phyloP scores from a whole-genome alignment of 345 rosid species.

The Streptanthus diversifolius region DNA sequence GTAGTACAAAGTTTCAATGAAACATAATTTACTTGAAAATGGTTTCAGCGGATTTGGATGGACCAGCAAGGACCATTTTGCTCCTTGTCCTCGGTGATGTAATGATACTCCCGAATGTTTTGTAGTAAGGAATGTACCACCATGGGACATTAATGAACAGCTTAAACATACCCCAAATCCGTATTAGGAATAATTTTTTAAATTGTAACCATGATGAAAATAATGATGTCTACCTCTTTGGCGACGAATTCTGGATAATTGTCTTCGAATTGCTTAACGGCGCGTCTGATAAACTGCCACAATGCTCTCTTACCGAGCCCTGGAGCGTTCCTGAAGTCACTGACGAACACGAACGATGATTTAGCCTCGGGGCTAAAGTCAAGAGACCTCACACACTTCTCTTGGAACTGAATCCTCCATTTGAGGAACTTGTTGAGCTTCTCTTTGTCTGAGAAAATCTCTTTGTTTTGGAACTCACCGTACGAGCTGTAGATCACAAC shows the following conservation, averaged over 20 bases:
- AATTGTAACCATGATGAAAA: not conserved
- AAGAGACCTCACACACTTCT: conserved; percentile 73
- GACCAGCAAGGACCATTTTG: conserved; percentile 84
- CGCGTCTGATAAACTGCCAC: conserved; percentile 67
- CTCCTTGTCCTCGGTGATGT: conserved; percentile 91
- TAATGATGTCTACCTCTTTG: conserved; percentile 54
- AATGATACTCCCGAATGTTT: conserved; percentile 65
- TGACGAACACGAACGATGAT: conserved; percentile 67
- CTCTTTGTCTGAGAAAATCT: conserved; percentile 63
- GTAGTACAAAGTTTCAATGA: not conserved
- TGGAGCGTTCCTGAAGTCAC: conserved; percentile 82
- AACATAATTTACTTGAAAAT: conserved; percentile 68
- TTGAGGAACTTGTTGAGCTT: conserved; percentile 64
- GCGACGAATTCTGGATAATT: conserved; percentile 90
- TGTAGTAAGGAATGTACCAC: conserved; percentile 90
- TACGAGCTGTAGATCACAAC: conserved; percentile 80
- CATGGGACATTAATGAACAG: conserved; percentile 96
- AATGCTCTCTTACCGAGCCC: conserved; percentile 79
- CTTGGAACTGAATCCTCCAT: conserved; percentile 89
- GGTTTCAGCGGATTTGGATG: conserved; percentile 66
- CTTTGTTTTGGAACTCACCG: conserved; percentile 75
- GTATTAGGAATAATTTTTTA: not conserved
- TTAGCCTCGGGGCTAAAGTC: conserved; percentile 76
- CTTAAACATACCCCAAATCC: conserved; percentile 30
- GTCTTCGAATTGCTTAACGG: conserved; percentile 77